A percentile compares a stretch with the other conserved stretches of the same genome.
Evolutionary conservation across 2,329 filamentous ascomycete species (phyloP).

Genomic region (Monosporascus sp.): DNA sequence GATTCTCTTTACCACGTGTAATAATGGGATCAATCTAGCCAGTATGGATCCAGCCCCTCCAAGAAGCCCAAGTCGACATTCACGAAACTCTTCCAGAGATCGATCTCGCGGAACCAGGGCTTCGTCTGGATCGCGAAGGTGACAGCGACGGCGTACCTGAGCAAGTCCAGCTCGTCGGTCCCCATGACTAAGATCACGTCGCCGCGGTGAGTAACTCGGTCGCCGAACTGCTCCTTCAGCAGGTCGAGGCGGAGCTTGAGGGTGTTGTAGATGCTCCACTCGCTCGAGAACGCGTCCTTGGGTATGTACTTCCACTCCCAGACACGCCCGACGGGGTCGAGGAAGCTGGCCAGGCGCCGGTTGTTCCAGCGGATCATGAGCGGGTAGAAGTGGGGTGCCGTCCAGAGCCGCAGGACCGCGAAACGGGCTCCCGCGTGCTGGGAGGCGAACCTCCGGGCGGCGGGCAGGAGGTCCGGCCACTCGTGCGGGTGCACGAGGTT

Average conservation of each 20-base stretch:
- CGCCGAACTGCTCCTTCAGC: conserved; percentile 25
- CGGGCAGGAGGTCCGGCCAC: conserved; percentile 27
- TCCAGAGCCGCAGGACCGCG: conserved; percentile 40
- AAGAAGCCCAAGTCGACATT: conserved; percentile 41
- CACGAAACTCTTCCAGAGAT: conserved; percentile 47
- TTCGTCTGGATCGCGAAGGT: conserved; percentile 42
- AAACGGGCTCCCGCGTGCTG: conserved; percentile 27
- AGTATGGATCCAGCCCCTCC: conserved; percentile 34
- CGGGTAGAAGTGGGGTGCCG: conserved; percentile 44
- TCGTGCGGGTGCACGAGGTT: conserved; percentile 25
- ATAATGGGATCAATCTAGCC: conserved; percentile 25
- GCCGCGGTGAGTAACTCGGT: conserved; percentile 34
- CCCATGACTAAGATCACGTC: conserved; percentile 44
- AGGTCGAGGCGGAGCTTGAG: conserved; percentile 26
- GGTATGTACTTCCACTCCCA: conserved; percentile 43
- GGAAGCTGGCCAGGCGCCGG: conserved; percentile 31
- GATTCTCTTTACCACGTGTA: too few species aligned
- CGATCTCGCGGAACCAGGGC: conserved; percentile 45
- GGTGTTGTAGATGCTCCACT: conserved; percentile 37
- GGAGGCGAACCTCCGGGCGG: conserved; percentile 25
- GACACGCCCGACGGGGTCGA: conserved; percentile 34
- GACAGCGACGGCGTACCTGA: conserved; percentile 32
- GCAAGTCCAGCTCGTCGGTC: conserved; percentile 33
- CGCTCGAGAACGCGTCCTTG: conserved; percentile 17
- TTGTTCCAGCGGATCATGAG: conserved; percentile 37